Base-by-base conservation (phyloP, 139 green algal species). In the Volvox reticuliferus region DNA sequence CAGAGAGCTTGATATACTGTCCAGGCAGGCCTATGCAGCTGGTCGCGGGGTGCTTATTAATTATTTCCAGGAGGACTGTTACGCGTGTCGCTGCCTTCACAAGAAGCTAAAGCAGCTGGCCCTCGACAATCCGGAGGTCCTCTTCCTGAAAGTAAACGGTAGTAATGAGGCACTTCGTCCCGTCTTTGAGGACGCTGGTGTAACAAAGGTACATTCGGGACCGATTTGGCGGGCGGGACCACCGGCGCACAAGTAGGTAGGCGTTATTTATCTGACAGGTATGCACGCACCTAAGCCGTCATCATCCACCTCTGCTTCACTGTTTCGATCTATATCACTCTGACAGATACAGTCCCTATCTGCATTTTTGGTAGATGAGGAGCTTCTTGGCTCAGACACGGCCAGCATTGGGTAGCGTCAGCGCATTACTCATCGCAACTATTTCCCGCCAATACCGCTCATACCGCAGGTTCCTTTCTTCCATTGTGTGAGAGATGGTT, bases 91-190 rank as follows among this genome's bases (percentile, higher is more conserved):
- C 12, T 81, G 84, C 1, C 88, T 97, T 33, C 93, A 92, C 78
- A 91, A 93, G 26, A 97, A 97, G 77, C 86, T 98, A 19, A 90
- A 92, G 61, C 88, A 97, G 80, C 87, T 97, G 0, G 96, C 96
- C 0, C 14, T 30, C 5, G 86, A 94, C 19, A 93, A 97, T 89
- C 91, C 91, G 0, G 92, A 96, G 26, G 83, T 93, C 14, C 68
- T 95, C 12, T 97, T 97, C 75, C 71, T 96, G 30, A 97, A 97
- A 92, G 92, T 97, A 16, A 93, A 93, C 82, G 90, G 92, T 63
- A 76, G 92, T 20, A 61, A 77, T 17, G 61, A 87, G 2, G 89
- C 80, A 18, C 86, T 97, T 65, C 76, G 77, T 0, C 79, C 92
- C 20, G 83, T 97, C 33, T 92, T 91, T 12, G 55, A 95, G 89